Evolutionary conservation across 495 filamentous ascomycete species (phyloP), one percentile per base, ranked within the genome.

Genomic region (Talaromyces nanjingensis): DNA sequence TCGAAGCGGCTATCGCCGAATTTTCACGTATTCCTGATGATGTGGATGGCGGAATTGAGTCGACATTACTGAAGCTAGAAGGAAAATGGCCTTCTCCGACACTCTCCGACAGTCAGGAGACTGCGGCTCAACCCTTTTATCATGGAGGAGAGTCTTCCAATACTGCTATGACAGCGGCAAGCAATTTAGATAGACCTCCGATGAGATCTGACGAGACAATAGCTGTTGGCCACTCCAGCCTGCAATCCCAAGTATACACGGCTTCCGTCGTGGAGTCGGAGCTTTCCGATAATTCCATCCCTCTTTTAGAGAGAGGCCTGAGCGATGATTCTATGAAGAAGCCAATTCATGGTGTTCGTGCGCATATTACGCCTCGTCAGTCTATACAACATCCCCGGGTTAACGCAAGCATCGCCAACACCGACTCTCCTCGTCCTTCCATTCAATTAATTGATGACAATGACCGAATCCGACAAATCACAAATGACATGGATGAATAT

Each of bases 1-100:
- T 98, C 63, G 91, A 98, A 74, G 87, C 85, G 9, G 93, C 96
- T 63, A 91, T 96, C 29, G 88, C 91, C 58, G 89, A 91, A 68
- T 86, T 98, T 65, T 91, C 93, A 8, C 86, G 89, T 63, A 90
- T 98, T 24, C 91, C 93, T 0, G 96, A 99, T 71, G 90, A 93
- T 64, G 90, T 91, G 62, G 91, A 94, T 73, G 93, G 93, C n/a
- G 93, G 93, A 20, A 84, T 97, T 57, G 94, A 97, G 70, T 91
- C 93, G 14, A 92, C 94, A 6, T 70, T 99, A 65, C 75, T 93
- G 65, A 98, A 97, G 68, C 82, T 99, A 4, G 96, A 99, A 78
- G 94, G 94, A 6, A 92, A 89, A 68, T 96, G 86, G 74, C 65
- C 63, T 54, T 52, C 54, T 31, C 37, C 63, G 5, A 34, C 55